Conservation (phyloP, 2,329 filamentous ascomycete species). For the Cyclaneusma minus region DNA sequence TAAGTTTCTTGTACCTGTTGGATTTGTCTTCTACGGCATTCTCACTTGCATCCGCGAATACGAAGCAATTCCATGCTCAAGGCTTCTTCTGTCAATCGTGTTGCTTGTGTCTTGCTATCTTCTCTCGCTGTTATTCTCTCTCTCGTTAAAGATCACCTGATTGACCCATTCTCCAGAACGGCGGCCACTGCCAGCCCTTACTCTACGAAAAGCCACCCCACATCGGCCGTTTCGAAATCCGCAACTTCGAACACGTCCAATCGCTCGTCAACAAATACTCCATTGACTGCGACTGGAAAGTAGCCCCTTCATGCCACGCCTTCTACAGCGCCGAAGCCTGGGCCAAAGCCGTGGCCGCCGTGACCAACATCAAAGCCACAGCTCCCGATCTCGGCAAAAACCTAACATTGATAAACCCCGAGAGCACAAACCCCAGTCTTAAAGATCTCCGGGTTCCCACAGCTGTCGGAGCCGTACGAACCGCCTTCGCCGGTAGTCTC, state of each 20-base stretch:
- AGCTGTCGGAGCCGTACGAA: slow-evolving; percentile 48
- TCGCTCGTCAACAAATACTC: slow-evolving; percentile 37
- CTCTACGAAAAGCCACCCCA: slow-evolving; percentile 44
- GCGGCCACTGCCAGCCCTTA: slow-evolving; percentile 60
- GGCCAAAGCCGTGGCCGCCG: slow-evolving; percentile 29
- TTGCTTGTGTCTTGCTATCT: slow-evolving; percentile 2
- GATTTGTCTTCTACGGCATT: too few relatives aligned
- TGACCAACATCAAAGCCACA: slow-evolving; percentile 30
- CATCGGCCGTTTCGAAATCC: slow-evolving; percentile 56
- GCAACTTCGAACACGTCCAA: slow-evolving; percentile 46
- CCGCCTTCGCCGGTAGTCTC: slow-evolving; percentile 47
- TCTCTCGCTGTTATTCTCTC: background rate
- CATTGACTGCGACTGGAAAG: slow-evolving; percentile 56
- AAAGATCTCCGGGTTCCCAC: slow-evolving; percentile 35
- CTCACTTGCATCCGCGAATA: too few relatives aligned
- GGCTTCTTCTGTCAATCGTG: background rate
- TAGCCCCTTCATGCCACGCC: slow-evolving; percentile 45
- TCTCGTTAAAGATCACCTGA: too few relatives aligned
- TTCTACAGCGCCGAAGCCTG: slow-evolving; percentile 43
- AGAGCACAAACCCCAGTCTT: slow-evolving; percentile 22
- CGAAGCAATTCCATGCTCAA: background rate
- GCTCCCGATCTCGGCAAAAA: slow-evolving; percentile 40
- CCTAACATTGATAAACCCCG: slow-evolving; percentile 18
- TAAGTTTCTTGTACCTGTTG: slow-evolving; percentile 31
- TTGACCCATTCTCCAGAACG: slow-evolving; percentile 31